Percentiles rank a stretch among this genome's conserved stretches.
Evolutionary conservation across 371 early-diverging fungal species (phyloP).

Genomic region (Massospora cicadina): DNA sequence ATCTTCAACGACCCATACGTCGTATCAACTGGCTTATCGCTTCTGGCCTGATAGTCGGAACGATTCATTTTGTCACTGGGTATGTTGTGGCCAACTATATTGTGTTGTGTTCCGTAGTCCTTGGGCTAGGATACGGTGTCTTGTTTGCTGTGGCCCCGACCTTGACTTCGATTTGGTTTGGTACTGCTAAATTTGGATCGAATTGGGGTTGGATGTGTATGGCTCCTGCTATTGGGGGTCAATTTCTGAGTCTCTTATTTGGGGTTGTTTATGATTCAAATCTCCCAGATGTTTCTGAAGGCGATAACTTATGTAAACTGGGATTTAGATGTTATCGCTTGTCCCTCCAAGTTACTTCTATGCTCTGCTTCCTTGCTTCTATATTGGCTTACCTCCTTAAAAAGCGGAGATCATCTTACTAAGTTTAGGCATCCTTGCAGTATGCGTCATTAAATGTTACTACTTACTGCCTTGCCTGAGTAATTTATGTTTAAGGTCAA

Average conservation of each 20-base stretch:
- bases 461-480: too few species aligned
- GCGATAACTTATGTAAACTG: not conserved
- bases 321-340: constrained; percentile 9
- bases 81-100: constrained; percentile 10
- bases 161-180: constrained; percentile 23
- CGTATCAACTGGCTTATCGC: constrained; percentile 17
- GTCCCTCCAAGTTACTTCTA: constrained; percentile 11
- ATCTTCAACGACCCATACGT: not conserved
- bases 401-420: not conserved
- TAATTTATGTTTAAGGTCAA: too few species aligned
- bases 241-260: constrained; percentile 19
- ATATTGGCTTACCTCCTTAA: not conserved
- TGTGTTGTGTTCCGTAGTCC: constrained; percentile 14
- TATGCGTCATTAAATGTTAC: too few species aligned
- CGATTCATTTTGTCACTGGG: constrained; percentile 16
- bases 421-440: too few species aligned
- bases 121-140: constrained; percentile 21
- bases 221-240: constrained; percentile 21
- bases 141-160: constrained; percentile 22
- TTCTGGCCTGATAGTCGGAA: constrained; percentile 15
- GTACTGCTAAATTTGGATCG: constrained; percentile 16
- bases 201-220: constrained; percentile 22
- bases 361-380: not conserved
- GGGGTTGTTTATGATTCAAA: constrained; percentile 20
- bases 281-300: not conserved